phyloP scores from a whole-genome alignment of 2,329 filamentous ascomycete genomes.

The Curvularia hawaiiensis region DNA sequence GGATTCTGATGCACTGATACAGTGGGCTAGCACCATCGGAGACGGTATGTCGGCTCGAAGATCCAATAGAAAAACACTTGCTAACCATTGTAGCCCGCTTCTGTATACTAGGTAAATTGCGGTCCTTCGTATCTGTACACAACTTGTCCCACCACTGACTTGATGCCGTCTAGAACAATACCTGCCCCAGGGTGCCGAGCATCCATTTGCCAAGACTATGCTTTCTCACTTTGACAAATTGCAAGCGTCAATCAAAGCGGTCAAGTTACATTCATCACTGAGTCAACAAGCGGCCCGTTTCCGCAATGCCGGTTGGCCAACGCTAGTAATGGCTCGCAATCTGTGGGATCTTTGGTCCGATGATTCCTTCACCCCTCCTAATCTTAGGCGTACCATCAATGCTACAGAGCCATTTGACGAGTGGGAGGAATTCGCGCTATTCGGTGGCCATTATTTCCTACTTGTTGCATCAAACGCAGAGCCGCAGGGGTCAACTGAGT shows the following conservation, averaged over 20 bases:
- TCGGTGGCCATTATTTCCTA: slow-evolving; percentile 83
- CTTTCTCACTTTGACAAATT: slow-evolving; percentile 81
- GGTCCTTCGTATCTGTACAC: slow-evolving; percentile 3
- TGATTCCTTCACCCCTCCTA: slow-evolving; percentile 64
- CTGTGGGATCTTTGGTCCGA: slow-evolving; percentile 86
- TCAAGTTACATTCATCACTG: slow-evolving; percentile 70
- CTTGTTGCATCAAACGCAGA: slow-evolving; percentile 64
- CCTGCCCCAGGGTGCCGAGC: slow-evolving; percentile 74
- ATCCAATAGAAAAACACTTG: background rate
- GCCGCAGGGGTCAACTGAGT: slow-evolving; percentile 16
- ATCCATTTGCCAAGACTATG: slow-evolving; percentile 90
- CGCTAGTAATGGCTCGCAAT: slow-evolving; percentile 64
- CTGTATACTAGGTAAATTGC: slow-evolving; percentile 64
- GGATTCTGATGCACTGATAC: slow-evolving; percentile 74
- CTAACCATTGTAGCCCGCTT: slow-evolving; percentile 66
- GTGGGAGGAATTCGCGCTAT: slow-evolving; percentile 92
- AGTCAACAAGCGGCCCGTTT: slow-evolving; percentile 74
- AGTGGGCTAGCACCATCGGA: slow-evolving; percentile 75
- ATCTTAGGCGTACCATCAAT: slow-evolving; percentile 68
- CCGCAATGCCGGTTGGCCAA: slow-evolving; percentile 67
- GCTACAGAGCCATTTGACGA: slow-evolving; percentile 85
- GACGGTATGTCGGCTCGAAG: slow-evolving; percentile 59
- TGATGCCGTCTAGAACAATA: slow-evolving; percentile 67
- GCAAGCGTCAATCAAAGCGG: slow-evolving; percentile 76
- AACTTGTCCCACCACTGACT: slow-evolving; percentile 6